Evolutionary conservation across 2,329 filamentous ascomycete genomes (phyloP), one percentile per base, ranked within the genome.

Genomic region (Aspergillus persii): DNA sequence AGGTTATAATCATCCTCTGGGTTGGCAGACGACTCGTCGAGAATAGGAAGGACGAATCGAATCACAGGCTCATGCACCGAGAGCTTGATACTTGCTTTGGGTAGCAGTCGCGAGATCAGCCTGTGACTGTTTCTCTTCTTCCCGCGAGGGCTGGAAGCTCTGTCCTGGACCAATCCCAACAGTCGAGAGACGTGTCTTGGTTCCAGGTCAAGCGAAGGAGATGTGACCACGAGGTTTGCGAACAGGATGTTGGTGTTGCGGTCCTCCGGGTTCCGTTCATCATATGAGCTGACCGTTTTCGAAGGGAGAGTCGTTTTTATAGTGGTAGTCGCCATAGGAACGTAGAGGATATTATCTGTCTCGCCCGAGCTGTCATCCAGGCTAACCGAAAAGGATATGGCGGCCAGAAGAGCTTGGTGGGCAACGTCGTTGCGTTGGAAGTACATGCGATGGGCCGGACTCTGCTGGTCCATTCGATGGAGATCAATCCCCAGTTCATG

Each of bases 371-470:
- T 91, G 72, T 97, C 92, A 69, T 97, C 93, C 39, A 99, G 82
- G 44, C 92, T 95, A 58, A 98, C 83, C 0, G 94, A 94, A 57
- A 99, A 90, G 0, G 95, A 96, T 46, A 99, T 86, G 3, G 93
- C 95, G 18, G 94, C 95, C 26, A 95, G 84, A 39, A 99, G 83
- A 9, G 93, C 95, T 80, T 99, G 94, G 74, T 99, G 95, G 11
- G 95, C 95, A 69, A 97, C 88, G 71, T 97, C 95, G 62, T 92
- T 89, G 26, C 89, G 87, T 2, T 93, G 91, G 71, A 99, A 99
- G 76, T 99, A 98, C 95, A 98, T 99, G 63, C 95, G 88, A 80
- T 99, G 95, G 0, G 94, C 92, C 0, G 95, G 92, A 15, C 93
- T 96, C 68, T 91, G 94, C 47, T 91, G 89, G 72, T 99, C 94